Conservation (phyloP, 2,329 filamentous ascomycete genomes). For the Hymenoscyphus fraxineus region DNA sequence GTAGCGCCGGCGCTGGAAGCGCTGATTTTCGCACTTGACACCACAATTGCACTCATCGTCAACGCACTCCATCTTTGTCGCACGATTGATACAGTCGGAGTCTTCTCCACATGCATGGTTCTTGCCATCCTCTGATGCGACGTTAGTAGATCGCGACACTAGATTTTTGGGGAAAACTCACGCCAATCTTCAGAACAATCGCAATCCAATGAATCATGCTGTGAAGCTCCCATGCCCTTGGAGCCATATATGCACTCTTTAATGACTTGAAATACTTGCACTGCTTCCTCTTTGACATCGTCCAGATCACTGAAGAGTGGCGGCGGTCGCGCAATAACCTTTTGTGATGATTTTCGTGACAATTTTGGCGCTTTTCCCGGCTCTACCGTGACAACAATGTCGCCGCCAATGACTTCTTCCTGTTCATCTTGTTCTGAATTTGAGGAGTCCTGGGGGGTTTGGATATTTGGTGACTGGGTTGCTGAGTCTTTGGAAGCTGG, state of each 20-base stretch:
- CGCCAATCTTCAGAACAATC: constrained; percentile 94
- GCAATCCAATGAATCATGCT: constrained; percentile 87
- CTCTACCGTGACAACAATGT: constrained; percentile 60
- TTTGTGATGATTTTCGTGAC: constrained; percentile 70
- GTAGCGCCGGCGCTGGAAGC: constrained; percentile 87
- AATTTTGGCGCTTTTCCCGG: constrained; percentile 66
- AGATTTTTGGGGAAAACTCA: constrained; percentile 49
- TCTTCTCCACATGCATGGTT: constrained; percentile 93
- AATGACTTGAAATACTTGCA: constrained; percentile 74
- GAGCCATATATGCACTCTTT: constrained; percentile 85
- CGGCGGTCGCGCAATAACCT: constrained; percentile 58
- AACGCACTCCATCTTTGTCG: constrained; percentile 95
- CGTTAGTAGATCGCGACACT: constrained; percentile 33
- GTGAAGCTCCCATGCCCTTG: constrained; percentile 85
- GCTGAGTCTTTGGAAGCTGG: constrained; percentile 24
- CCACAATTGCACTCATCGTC: constrained; percentile 82
- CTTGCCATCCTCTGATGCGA: constrained; percentile 48
- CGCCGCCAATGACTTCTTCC: constrained; percentile 55
- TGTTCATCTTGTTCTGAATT: constrained; percentile 38
- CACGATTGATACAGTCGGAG: constrained; percentile 97
- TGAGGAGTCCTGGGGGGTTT: constrained; percentile 28
- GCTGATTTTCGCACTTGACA: constrained; percentile 83
- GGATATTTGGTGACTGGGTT: constrained; percentile 29
- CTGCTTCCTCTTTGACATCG: constrained; percentile 74
- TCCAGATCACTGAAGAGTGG: constrained; percentile 70